Base-by-base conservation (phyloP, 345 rosid genomes). In the Salix suchowensis region DNA sequence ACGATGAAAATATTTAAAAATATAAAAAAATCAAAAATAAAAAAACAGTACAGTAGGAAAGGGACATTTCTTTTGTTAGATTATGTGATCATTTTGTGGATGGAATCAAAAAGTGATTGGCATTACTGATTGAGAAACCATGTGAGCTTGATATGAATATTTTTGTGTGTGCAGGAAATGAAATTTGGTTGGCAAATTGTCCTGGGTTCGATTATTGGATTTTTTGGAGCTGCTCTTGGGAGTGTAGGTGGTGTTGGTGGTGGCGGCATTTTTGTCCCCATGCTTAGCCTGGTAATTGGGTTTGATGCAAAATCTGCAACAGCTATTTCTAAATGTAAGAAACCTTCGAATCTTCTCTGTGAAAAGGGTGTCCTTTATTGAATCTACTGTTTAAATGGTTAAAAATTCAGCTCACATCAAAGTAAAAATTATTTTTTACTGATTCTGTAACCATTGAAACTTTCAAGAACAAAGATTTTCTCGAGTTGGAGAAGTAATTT, bases 191-290 rank as follows among this genome's bases (percentile, higher is more conserved):
- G 88, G 90, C 68, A 70, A 75, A 86, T 85, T n/a, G 54, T 88
- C 4, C 46, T 85, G 70, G 90, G 86, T 32, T 68, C 81, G 2
- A 76, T 85, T 13, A 61, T 86, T 75, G 90, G 87, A 24, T 86
- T 88, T 85, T 74, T 77, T 6, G 88, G 90, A 65, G 90, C 88
- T 26, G 85, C 88, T 4, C 85, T 82, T 68, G 90, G 90, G 65
- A 88, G 88, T 61, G 88, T 86, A 1, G 88, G 86, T 12, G 90
- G 90, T 1, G 88, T 87, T 67, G 86, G 90, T 10, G 88, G 90
- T 0, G 90, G 90, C 1, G 87, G 90, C 64, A 82, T 87, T 79
- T 87, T 87, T 30, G 90, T 85, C 72, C 88, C 90, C 39, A 85
- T 88, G 88, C 90, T 82, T 46, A 81, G 78, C 71, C 70, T 86